Evolutionary conservation across 2,329 filamentous ascomycete genomes (phyloP), one percentile per base, ranked within the genome.

Genomic region (Fusarium proliferatum): DNA sequence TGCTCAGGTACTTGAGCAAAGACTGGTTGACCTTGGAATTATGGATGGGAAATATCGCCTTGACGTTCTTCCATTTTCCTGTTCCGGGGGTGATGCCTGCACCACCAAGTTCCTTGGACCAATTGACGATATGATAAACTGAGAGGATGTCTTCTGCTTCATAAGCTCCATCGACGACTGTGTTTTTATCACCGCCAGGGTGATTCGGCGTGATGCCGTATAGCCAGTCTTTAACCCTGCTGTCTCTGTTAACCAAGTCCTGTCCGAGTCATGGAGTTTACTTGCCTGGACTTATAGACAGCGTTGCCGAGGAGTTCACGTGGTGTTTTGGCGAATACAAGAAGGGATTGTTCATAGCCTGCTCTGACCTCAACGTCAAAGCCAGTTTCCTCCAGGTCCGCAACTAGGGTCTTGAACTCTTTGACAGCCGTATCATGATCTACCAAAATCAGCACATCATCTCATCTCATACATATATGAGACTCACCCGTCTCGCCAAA

Each of bases 221-320:
- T 28, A 95, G 86, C 91, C 92, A 95, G 80, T 95, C 93, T 74
- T 91, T 91, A 38, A 94, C 89, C 75, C 92, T 93, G 11, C 12
- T 17, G 9, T 26, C 7, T 19, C 34, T 13, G 45, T 67, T 10
- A 71, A 17, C n/a, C 23, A 7, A 3, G 5, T 9, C 11, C 21
- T n/a, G 9, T 26, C 11, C 12, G 5, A 21, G 3, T 10, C 10
- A 12, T 1, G 3, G 3, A 2, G 3, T 3, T 6, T 2, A 39
- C 78, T 41, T 80, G 91, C 90, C 90, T 87, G 28, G 90, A 91
- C 69, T 92, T 89, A 80, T 93, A 91, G 4, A 94, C 86, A 69
- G 91, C 87, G 60, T 89, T 89, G 43, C 88, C 89, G 38, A 94
- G 84, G 42, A 91, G 85, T 72, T 90, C 86, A 39, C 89, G 86